Evolutionary conservation across 345 rosid species (phyloP).

Genomic region (Sisymbrium irio): DNA sequence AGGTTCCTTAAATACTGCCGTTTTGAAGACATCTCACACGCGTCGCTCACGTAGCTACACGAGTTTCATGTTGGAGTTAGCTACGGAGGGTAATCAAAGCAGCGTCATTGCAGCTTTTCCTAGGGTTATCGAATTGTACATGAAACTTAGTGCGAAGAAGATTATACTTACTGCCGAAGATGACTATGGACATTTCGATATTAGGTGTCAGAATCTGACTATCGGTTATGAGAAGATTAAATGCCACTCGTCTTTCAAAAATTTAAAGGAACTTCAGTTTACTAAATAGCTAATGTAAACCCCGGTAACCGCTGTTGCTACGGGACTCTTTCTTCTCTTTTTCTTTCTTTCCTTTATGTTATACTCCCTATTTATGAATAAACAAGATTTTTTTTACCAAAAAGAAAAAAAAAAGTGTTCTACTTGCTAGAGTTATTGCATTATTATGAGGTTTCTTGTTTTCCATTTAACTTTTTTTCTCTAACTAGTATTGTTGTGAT

Average conservation of each 20-base stretch:
- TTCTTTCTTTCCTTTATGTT: background rate
- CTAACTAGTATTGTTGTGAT: too few species aligned
- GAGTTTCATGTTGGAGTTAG: constrained; percentile 18
- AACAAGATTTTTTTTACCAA: too few species aligned
- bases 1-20: background rate
- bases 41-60: background rate
- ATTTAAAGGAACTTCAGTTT: background rate
- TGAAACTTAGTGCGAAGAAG: constrained; percentile 8
- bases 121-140: background rate
- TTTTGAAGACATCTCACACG: background rate
- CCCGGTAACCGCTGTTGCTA: too few species aligned
- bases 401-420: too few species aligned
- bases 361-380: too few species aligned
- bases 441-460: too few species aligned
- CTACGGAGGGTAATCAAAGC: background rate
- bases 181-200: background rate
- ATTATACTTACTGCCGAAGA: background rate
- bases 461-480: too few species aligned
- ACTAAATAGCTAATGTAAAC: too few species aligned
- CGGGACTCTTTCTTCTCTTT: background rate
- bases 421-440: too few species aligned
- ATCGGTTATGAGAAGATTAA: background rate
- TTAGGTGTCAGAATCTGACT: background rate
- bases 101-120: background rate
- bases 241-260: constrained; percentile 1